phyloP scores from a whole-genome alignment of 2,329 filamentous ascomycete genomes.

The Aspergillus candidus region DNA sequence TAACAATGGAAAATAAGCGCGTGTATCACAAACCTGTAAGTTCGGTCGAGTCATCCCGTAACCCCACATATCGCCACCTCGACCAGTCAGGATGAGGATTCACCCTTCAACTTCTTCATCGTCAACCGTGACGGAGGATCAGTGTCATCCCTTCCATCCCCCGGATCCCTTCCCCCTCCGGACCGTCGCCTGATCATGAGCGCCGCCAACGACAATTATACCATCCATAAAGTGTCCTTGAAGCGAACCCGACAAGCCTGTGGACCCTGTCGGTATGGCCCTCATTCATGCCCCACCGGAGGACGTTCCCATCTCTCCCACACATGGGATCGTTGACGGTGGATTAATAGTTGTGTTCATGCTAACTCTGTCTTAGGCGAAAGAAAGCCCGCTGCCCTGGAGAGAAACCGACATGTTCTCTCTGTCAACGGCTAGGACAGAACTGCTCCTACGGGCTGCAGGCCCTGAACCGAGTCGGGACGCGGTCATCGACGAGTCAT shows the following conservation, averaged over 20 bases:
- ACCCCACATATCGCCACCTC: too few relatives aligned
- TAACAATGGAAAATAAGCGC: too few relatives aligned
- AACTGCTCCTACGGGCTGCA: constrained; percentile 16
- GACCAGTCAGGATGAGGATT: too few relatives aligned
- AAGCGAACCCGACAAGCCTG: constrained; percentile 23
- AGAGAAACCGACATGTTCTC: constrained; percentile 21
- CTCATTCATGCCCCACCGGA: neutral
- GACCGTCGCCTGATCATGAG: constrained; percentile 9
- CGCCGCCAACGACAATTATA: constrained; percentile 16
- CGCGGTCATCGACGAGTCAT: neutral
- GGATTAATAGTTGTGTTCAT: neutral
- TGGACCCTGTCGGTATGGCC: constrained; percentile 20
- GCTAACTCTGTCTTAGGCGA: constrained; percentile 9
- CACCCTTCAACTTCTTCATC: too few relatives aligned
- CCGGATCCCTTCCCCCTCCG: too few relatives aligned
- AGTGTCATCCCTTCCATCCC: too few relatives aligned
- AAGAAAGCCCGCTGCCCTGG: constrained; percentile 25
- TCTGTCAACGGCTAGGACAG: constrained; percentile 20
- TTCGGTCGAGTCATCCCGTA: too few relatives aligned
- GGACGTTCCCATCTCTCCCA: neutral
- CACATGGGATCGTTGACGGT: neutral
- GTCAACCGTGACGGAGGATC: too few relatives aligned
- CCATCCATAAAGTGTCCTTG: constrained; percentile 21
- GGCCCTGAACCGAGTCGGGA: neutral
- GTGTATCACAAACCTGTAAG: too few relatives aligned